Evolutionary conservation across 2,329 filamentous ascomycete genomes (phyloP).

Genomic region (Didymella pomorum): DNA sequence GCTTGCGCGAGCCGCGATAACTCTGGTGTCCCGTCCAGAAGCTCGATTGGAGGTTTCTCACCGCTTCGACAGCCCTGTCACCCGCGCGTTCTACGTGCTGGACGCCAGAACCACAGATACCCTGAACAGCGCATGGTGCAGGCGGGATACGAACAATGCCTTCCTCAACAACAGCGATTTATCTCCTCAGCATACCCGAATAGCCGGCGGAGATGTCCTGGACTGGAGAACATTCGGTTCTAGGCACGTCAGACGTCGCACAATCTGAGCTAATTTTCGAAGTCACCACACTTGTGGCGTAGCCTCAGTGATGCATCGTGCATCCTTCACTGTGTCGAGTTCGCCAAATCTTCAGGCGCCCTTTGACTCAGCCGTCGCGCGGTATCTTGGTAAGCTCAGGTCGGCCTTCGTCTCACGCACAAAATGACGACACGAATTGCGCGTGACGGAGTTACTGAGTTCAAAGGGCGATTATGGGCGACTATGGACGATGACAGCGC

Average conservation of each 20-base stretch:
- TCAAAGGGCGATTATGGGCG: neutral
- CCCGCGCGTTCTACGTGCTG: neutral
- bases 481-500: neutral
- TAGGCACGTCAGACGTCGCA: neutral
- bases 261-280: neutral
- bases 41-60: neutral
- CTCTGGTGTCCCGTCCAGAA: neutral
- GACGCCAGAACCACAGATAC: neutral
- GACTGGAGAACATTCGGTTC: neutral
- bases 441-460: neutral
- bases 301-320: neutral
- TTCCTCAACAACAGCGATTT: neutral
- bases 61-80: neutral
- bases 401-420: neutral
- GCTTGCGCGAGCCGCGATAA: neutral
- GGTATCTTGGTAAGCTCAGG: neutral
- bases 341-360: neutral
- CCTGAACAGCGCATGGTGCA: conserved; percentile 1
- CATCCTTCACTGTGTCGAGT: neutral
- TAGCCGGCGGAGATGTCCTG: conserved; percentile 1
- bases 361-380: neutral
- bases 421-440: neutral
- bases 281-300: neutral
- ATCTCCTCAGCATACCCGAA: neutral
- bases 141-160: neutral